Evolutionary conservation across 2,329 filamentous ascomycete species (phyloP).

Genomic region (Phialophora chinensis): DNA sequence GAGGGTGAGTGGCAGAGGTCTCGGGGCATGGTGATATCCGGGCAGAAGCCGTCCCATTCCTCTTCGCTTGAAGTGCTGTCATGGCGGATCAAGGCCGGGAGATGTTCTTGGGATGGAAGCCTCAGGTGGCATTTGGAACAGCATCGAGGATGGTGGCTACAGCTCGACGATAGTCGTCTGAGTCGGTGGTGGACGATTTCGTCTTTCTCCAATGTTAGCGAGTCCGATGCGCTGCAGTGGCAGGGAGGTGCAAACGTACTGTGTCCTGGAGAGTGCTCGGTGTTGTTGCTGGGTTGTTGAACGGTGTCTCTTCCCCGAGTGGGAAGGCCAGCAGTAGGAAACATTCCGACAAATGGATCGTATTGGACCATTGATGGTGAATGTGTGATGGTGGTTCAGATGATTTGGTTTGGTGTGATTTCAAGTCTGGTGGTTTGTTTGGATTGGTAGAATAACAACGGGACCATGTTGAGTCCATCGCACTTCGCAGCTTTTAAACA

Average conservation of each 20-base stretch:
- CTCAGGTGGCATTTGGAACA: conserved; percentile 33
- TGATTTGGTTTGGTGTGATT: conserved; percentile 18
- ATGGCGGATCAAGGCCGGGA: conserved; percentile 14
- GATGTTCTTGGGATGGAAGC: conserved; percentile 28
- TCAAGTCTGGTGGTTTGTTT: conserved; percentile 18
- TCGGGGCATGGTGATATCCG: conserved; percentile 34
- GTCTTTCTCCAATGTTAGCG: conserved; percentile 10
- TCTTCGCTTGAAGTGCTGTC: conserved; percentile 27
- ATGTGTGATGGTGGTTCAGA: conserved; percentile 7
- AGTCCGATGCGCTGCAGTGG: background rate
- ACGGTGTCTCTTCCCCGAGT: conserved; percentile 15
- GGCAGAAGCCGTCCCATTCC: conserved; percentile 32
- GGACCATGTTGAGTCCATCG: background rate
- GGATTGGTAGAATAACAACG: conserved; percentile 25
- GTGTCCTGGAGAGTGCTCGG: conserved; percentile 12
- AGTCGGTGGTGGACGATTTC: conserved; percentile 24
- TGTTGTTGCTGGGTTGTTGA: background rate
- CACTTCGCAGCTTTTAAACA: conserved; percentile 22
- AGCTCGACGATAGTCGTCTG: conserved; percentile 28
- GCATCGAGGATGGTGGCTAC: conserved; percentile 12
- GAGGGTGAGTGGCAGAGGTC: conserved; percentile 17
- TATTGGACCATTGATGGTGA: conserved; percentile 29
- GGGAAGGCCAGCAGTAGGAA: conserved; percentile 22
- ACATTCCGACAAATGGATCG: conserved; percentile 31
- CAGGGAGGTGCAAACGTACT: conserved; percentile 11